Evolutionary conservation across 192 early-diverging fungal genomes (phyloP).

Genomic region (Spizellomyces sp.): DNA sequence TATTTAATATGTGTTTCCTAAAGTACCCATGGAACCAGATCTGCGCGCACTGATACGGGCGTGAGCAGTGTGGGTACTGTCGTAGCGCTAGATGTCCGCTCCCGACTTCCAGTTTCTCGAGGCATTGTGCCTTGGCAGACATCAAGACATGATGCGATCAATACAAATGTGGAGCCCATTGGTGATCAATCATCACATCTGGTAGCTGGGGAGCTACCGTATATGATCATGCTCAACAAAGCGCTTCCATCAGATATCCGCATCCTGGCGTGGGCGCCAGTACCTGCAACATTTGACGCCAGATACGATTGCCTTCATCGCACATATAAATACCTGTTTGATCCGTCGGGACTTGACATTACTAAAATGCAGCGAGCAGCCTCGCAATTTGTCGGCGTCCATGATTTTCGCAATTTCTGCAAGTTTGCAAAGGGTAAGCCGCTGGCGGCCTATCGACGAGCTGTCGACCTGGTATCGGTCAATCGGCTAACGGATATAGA

Average conservation of each 20-base stretch:
- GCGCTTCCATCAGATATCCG: not conserved
- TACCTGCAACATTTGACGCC: constrained; percentile 72
- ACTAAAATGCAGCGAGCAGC: constrained; percentile 76
- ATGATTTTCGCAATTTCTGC: constrained; percentile 30
- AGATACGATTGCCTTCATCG: constrained; percentile 79
- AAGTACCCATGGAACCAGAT: too few relatives aligned
- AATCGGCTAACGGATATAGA: not conserved
- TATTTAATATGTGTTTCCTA: too few relatives aligned
- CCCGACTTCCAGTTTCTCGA: too few relatives aligned
- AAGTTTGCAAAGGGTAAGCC: not conserved
- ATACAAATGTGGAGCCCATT: too few relatives aligned
- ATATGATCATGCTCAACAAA: not conserved
- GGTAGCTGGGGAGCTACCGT: not conserved
- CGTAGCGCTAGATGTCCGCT: too few relatives aligned
- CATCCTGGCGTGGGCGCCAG: constrained; percentile 80
- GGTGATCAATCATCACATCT: too few relatives aligned
- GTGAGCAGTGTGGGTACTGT: too few relatives aligned
- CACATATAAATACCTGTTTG: constrained; percentile 89
- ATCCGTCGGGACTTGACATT: constrained; percentile 65
- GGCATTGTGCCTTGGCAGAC: too few relatives aligned
- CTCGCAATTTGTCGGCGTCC: constrained; percentile 68
- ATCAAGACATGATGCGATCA: too few relatives aligned
- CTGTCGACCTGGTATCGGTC: not conserved
- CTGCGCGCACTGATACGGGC: too few relatives aligned
- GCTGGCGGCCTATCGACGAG: not conserved